Evolutionary conservation across 495 filamentous ascomycete genomes (phyloP).

Genomic region (Mytilinidion resinicola): DNA sequence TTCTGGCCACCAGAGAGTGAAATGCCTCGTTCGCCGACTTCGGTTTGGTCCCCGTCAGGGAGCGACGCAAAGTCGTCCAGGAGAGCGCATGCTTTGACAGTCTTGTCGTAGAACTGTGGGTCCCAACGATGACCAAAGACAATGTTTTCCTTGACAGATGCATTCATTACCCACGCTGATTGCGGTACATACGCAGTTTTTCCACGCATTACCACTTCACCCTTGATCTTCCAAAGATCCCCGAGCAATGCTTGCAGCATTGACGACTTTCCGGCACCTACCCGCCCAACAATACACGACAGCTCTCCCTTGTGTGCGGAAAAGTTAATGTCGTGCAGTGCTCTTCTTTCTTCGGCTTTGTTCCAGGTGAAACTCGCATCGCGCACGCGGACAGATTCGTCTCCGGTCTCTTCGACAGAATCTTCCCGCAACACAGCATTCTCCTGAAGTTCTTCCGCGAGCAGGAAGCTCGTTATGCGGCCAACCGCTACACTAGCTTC

Average conservation of each 20-base stretch:
- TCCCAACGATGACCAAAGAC: constrained; percentile 95
- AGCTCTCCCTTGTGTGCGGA: constrained; percentile 85
- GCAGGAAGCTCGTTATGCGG: constrained; percentile 78
- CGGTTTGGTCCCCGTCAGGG: constrained; percentile 92
- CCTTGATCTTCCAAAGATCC: constrained; percentile 83
- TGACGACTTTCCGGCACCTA: constrained; percentile 91
- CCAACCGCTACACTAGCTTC: constrained; percentile 90
- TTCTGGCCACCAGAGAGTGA: constrained; percentile 96
- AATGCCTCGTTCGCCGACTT: constrained; percentile 95
- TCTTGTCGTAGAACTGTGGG: constrained; percentile 88
- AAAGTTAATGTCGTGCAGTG: constrained; percentile 74
- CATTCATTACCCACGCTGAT: constrained; percentile 95
- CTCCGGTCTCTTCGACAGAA: constrained; percentile 62
- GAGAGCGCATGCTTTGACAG: constrained; percentile 88
- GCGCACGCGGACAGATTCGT: constrained; percentile 75
- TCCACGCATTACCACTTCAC: constrained; percentile 76
- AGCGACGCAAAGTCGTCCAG: constrained; percentile 85
- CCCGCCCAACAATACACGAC: constrained; percentile 88
- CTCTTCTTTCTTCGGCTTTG: constrained; percentile 56
- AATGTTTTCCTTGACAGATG: constrained; percentile 93
- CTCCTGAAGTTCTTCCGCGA: constrained; percentile 80
- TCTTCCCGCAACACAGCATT: constrained; percentile 70
- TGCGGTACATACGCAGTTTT: constrained; percentile 86
- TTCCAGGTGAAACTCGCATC: constrained; percentile 96
- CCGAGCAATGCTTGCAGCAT: constrained; percentile 81